phyloP scores from a whole-genome alignment of 495 filamentous ascomycete species.

The Neurospora tetraspora region DNA sequence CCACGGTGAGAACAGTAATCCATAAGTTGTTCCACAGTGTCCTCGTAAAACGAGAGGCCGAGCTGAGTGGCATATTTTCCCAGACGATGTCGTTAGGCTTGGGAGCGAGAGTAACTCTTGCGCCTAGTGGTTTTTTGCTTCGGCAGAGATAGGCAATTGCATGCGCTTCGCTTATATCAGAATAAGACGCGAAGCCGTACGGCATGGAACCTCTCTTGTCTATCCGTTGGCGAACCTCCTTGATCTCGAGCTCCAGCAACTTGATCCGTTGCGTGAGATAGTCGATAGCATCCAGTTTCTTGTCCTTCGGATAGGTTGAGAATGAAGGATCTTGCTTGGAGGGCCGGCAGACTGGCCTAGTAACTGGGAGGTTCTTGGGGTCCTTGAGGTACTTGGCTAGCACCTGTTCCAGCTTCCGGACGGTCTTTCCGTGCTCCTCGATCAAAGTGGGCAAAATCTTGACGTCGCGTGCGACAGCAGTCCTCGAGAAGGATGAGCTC shows the following conservation, averaged over 20 bases:
- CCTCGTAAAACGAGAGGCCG: constrained; percentile 56
- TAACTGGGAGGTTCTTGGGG: constrained; percentile 67
- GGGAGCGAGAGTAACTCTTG: constrained; percentile 69
- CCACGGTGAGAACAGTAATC: constrained; percentile 66
- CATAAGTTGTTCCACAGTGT: constrained; percentile 71
- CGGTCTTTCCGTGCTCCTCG: constrained; percentile 69
- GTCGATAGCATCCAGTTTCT: constrained; percentile 87
- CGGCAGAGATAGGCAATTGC: constrained; percentile 71
- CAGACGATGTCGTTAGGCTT: constrained; percentile 89
- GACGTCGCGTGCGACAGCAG: constrained; percentile 82
- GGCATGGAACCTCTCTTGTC: constrained; percentile 81
- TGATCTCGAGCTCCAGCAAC: constrained; percentile 72
- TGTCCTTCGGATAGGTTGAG: constrained; percentile 46
- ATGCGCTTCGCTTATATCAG: constrained; percentile 79
- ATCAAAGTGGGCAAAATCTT: constrained; percentile 78
- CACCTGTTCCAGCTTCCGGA: constrained; percentile 70
- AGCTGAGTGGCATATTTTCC: constrained; percentile 74
- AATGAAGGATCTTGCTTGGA: constrained; percentile 59
- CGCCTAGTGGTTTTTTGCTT: constrained; percentile 72
- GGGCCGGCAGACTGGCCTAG: constrained; percentile 69
- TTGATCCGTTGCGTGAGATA: constrained; percentile 81
- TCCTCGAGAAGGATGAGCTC: constrained; percentile 63
- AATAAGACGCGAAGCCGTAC: constrained; percentile 91
- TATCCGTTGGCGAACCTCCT: constrained; percentile 66
- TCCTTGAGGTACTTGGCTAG: constrained; percentile 85